Evolutionary conservation across 176 grass and related monocot genomes (phyloP).

Genomic region (Paspalum vaginatum): DNA sequence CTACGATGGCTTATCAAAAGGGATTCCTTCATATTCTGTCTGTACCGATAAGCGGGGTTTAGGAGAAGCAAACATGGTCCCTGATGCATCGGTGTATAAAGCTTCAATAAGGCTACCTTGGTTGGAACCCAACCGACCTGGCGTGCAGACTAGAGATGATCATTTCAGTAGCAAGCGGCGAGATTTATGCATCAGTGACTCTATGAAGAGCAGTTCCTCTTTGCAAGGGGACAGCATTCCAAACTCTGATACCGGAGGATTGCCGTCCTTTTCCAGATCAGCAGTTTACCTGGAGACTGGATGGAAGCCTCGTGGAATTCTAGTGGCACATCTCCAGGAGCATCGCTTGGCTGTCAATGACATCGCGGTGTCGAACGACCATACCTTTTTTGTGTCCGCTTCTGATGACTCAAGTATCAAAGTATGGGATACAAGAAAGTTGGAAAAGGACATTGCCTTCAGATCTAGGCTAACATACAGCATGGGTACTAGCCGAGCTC

Average conservation of each 20-base stretch:
- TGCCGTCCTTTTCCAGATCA: conserved; percentile 63
- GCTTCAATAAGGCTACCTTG: conserved; percentile 63
- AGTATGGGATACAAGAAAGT: conserved; percentile 96
- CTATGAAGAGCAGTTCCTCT: conserved; percentile 65
- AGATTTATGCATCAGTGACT: conserved; percentile 71
- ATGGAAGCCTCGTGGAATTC: conserved; percentile 92
- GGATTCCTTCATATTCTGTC: conserved; percentile 90
- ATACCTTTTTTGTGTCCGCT: conserved; percentile 81
- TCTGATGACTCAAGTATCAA: conserved; percentile 92
- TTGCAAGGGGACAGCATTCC: conserved; percentile 57
- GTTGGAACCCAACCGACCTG: conserved; percentile 71
- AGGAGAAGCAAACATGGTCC: conserved; percentile 52
- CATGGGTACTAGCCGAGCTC: conserved; percentile 69
- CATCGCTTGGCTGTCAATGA: conserved; percentile 89
- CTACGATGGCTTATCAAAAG: conserved; percentile 83
- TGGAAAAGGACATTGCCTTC: conserved; percentile 98
- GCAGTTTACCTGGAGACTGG: conserved; percentile 54
- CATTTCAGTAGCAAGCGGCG: conserved; percentile 75
- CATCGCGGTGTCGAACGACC: conserved; percentile 78
- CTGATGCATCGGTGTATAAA: conserved; percentile 52
- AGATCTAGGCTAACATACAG: conserved; percentile 92
- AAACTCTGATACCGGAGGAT: conserved; percentile 63
- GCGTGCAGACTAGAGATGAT: conserved; percentile 57
- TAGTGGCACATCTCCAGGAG: conserved; percentile 96
- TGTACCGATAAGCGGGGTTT: conserved; percentile 59